Evolutionary conservation across 2,329 filamentous ascomycete genomes (phyloP).

Genomic region (Leptosphaerulina australis): DNA sequence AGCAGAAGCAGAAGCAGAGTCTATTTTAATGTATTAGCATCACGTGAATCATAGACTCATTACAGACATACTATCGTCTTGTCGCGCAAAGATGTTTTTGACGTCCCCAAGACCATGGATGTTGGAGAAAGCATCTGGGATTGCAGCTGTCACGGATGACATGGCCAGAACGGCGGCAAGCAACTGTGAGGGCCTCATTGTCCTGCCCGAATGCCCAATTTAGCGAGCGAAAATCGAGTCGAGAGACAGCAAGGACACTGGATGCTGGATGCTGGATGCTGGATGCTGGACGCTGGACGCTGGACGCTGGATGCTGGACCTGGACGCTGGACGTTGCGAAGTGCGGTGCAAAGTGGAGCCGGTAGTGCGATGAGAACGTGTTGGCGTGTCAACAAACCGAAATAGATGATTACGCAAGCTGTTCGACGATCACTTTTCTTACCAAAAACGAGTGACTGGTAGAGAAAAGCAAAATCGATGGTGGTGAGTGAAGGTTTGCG

Average conservation of each 20-base stretch:
- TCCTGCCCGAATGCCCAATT: conserved; percentile 8
- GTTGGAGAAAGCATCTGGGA: conserved; percentile 42
- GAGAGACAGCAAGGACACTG: conserved; percentile 17
- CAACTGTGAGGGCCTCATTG: conserved; percentile 49
- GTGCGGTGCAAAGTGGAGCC: conserved; percentile 26
- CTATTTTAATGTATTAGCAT: conserved; percentile 8
- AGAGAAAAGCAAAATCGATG: conserved; percentile 27
- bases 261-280: too few relatives aligned
- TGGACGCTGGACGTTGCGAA: too few relatives aligned
- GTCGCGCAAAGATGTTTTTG: conserved; percentile 40
- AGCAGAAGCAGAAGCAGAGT: conserved; percentile 22
- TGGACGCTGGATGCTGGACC: too few relatives aligned
- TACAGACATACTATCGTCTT: conserved; percentile 35
- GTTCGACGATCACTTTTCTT: conserved; percentile 22
- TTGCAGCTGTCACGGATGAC: conserved; percentile 45
- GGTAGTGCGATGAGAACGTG: conserved; percentile 31
- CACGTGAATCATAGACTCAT: background rate
- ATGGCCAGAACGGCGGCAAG: conserved; percentile 47
- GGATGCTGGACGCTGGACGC: too few relatives aligned
- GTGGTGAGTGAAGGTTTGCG: background rate
- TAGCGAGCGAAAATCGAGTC: conserved; percentile 6
- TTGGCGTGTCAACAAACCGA: conserved; percentile 39
- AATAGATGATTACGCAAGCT: conserved; percentile 22
- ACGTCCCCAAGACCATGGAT: conserved; percentile 36
- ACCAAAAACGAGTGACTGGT: conserved; percentile 48